These are phyloP conservation scores for Trichoderma guizhouense DNA, from an alignment of 2,329 filamentous ascomycete species.

Conservation along the genomic window DNA sequence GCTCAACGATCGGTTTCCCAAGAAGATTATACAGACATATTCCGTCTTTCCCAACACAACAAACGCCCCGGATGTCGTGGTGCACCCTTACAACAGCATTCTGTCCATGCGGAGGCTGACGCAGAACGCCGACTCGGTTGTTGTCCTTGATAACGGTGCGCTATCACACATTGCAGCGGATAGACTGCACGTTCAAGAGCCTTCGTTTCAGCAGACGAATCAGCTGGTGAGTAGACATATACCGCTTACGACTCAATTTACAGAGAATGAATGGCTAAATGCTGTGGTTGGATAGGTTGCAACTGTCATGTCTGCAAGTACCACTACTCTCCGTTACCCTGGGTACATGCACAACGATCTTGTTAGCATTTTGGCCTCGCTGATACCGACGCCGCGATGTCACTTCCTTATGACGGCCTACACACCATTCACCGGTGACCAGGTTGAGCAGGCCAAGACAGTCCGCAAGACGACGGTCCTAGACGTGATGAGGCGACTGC, in stretches of 20 bases:
- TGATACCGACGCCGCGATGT: conserved; percentile 93
- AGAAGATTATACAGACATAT: conserved; percentile 99
- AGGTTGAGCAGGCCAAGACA: conserved; percentile 94
- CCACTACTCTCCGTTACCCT: conserved; percentile 91
- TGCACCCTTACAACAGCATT: conserved; percentile 97
- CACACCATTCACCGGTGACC: conserved; percentile 94
- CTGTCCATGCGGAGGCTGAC: conserved; percentile 87
- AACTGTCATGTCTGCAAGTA: conserved; percentile 98
- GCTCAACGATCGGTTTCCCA: conserved; percentile 95
- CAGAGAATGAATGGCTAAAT: neutral
- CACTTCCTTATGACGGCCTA: conserved; percentile 99
- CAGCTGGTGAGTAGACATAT: conserved; percentile 74
- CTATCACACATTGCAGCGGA: conserved; percentile 92
- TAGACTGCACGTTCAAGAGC: conserved; percentile 88
- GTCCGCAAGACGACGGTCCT: conserved; percentile 97
- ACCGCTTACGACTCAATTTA: no score
- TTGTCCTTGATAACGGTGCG: conserved; percentile 94
- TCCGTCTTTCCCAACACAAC: conserved; percentile 96
- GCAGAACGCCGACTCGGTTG: conserved; percentile 95
- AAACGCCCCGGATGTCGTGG: conserved; percentile 83
- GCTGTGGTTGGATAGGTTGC: conserved; percentile 58
- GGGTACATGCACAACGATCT: conserved; percentile 99
- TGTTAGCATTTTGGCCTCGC: conserved; percentile 89
- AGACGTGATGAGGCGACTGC: conserved; percentile 90
- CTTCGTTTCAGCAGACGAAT: conserved; percentile 96